Evolutionary conservation across 306 rosid genomes (phyloP), one percentile per base, ranked within the genome.

Genomic region (Parietaria judaica): DNA sequence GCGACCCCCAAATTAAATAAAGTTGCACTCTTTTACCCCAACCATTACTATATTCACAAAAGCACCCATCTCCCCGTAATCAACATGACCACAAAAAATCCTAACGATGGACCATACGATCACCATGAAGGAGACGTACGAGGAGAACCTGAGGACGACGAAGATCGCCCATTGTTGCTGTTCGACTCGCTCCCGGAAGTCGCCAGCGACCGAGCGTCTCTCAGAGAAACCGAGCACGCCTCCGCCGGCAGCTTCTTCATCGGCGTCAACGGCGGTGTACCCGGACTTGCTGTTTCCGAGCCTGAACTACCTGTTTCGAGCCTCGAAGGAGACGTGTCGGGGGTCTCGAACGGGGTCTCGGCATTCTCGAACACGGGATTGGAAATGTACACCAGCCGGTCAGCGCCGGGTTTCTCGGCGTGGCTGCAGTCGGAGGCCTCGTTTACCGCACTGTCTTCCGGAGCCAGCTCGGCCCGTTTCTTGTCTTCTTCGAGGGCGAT

Each of bases 111-210:
- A 51, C 6, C 39, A 8, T 59, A 39, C 62, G 49, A 69, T 73
- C 86, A 88, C 95, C 98, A 92, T 23, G 95, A 85, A 80, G 91
- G 97, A 68, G 96, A 92, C 72, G 95, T 85, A 63, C 72, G 79
- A 46, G 84, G 88, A 65, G 98, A 78, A 41, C 69, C 83, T 3
- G 94, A 88, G n/a, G 96, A 85, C 7, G 96, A 85, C 1, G 96
- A 83, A 36, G 92, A 80, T 37, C 31, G 58, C 9, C 76, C 84
- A 63, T 81, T 73, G 76, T 78, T 61, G 36, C 81, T 85, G 16
- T 72, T 80, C 16, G 95, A 87, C 31, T 91, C 96, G 75, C 84
- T 85, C 7, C 76, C 90, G 5, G 87, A 86, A 58, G 87, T 80
- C n/a, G 70, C 83, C 16, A 81, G 37, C 0, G 90, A 79, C 56